Evolutionary conservation across 257 asterid species (phyloP), one percentile per base, ranked within the genome.

Genomic region (Salvia hispanica): DNA sequence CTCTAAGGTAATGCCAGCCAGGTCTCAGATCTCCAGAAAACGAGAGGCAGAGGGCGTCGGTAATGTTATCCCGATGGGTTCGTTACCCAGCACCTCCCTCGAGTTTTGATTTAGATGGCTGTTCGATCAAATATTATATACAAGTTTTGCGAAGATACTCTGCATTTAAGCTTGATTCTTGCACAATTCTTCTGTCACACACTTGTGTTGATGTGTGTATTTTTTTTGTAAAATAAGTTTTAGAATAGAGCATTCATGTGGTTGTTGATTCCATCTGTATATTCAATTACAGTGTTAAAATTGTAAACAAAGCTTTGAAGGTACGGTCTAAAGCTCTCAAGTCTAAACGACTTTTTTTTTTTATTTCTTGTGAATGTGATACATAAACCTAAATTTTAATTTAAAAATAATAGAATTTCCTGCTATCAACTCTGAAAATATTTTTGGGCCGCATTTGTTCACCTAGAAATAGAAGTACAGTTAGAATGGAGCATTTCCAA

Each of bases 51-150:
- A 70, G 75, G 80, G 50, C 25, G 70, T n/a, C 33, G 82, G 66
- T 36, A 81, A 81, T 10, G 86, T 84, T 58, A 89, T 92, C 72
- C 67, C 80, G 64, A 89, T 92, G 96, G 92, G 95, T 56, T 80
- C 95, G 21, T 76, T 92, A 36, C 95, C 96, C 57, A 77, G 70
- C 80, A 79, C 78, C 34, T 70, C 90, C 74, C 83, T 80, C 62
- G 82, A 90, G 62, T 28, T 57, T 43, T 12, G 61, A 9, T 40
- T 62, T 1, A 25, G 31, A 25, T 67, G 55, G 43, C 11, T 12
- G 51, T 39, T 50, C 11, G 14, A 33, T 45, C 54, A 47, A 42
- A 69, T 64, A 71, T 58, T 62, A 40, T 31, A 33, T 18, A 36
- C 57, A 44, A 63, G 74, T 74, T 68, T 25, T 60, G 52, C 31